Percentiles rank a stretch among this genome's conserved stretches.
Evolutionary conservation across 148 eudicot genomes (phyloP).

Genomic region (Dysphania ambrosioides): DNA sequence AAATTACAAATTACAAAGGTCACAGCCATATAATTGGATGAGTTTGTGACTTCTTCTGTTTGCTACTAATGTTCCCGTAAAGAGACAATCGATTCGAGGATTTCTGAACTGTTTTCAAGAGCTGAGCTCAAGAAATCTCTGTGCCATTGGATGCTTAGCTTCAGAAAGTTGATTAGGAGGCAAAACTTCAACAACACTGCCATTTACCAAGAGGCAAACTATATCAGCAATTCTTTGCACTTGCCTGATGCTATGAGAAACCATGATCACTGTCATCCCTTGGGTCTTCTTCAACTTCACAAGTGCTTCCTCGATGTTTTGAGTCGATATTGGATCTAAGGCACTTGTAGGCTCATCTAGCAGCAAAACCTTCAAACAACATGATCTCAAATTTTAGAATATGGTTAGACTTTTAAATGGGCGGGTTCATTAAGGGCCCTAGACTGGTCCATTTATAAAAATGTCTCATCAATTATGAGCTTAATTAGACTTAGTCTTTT

Average conservation of each 20-base stretch:
- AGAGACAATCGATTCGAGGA: no score
- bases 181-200: constrained; percentile 32
- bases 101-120: neutral
- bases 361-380: constrained; percentile 28
- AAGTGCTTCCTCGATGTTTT: constrained; percentile 36
- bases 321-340: constrained; percentile 36
- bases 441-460: no score
- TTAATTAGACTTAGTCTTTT: no score
- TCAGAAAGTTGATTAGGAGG: constrained; percentile 28
- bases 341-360: constrained; percentile 39
- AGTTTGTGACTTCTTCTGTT: no score
- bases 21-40: no score
- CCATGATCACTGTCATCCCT: constrained; percentile 38
- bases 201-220: constrained; percentile 31
- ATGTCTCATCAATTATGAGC: no score
- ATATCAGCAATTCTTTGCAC: constrained; percentile 35
- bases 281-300: constrained; percentile 28
- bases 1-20: no score
- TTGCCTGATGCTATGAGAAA: constrained; percentile 38
- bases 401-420: no score
- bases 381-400: neutral
- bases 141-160: constrained; percentile 36
- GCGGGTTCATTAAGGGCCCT: no score
- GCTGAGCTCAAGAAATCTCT: constrained; percentile 31
- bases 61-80: no score